Base-by-base conservation (phyloP, 257 asterid species). In the Capsicum pubescens region DNA sequence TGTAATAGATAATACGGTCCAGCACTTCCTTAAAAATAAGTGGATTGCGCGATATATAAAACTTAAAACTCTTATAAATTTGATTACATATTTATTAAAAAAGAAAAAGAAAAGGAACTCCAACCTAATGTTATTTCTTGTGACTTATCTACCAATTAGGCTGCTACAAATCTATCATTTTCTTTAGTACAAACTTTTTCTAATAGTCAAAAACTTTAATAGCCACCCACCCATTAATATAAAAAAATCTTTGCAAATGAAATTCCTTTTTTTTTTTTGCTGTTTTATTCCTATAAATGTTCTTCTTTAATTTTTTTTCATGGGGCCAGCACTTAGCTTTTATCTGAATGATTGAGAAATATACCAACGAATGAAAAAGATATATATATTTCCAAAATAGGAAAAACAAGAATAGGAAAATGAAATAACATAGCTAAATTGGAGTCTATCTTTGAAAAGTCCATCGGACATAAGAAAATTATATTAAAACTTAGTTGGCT, bases 291-390 rank as follows among this genome's bases (percentile, higher is more conserved):
- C 21, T 50, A 26, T 76, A 52, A 50, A 21, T 50, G 26, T 32
- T 64, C 17, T 32, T 0, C 17, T 2, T 71, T 48, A 9, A 1
- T 13, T 72, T 44, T 36, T 9, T 74, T 7, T 26, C 78, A 76
- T 56, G 54, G 80, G 63, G 7, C 57, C 58, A 59, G 7, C 7
- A 71, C 17, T 44, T 44, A 44, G 48, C 48, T 54, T 72, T 9
- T 52, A 82, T 63, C 74, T 39, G 21, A 8, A 44, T 19, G 83
- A 64, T 82, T 26, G 52, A 82, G 88, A 82, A 54, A 85, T 74
- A 12, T 76, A 82, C 71, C 74, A 10, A 54, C 63, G 39, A 59
- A 26, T 26, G 32, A 0, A 26, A 26, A 26, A 26, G 32, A 26
- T 26, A 26, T 26, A 26, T 26, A 26, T 26, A 26, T 26, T 26